phyloP scores from a whole-genome alignment of 129 eudicot genomes.

The Artemisia argyi region DNA sequence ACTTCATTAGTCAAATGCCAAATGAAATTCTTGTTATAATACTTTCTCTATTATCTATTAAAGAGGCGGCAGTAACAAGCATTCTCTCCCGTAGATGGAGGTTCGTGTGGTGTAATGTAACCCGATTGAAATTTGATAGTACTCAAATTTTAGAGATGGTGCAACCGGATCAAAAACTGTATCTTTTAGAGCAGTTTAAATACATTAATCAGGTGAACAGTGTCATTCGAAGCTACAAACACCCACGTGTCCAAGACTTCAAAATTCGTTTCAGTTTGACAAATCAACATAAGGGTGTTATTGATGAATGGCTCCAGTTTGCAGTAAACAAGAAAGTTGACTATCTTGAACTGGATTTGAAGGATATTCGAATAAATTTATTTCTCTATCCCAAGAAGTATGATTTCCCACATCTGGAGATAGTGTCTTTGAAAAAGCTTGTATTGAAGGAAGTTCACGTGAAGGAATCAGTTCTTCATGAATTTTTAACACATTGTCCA shows the following conservation, averaged over 20 bases:
- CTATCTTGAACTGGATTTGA: background rate
- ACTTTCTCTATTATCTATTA: no score
- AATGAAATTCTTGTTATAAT: no score
- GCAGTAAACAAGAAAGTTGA: background rate
- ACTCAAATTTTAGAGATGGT: constrained; percentile 3
- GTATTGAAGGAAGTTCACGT: constrained; percentile 35
- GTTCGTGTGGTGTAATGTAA: background rate
- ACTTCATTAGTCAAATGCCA: no score
- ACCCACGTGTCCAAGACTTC: background rate
- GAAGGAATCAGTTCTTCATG: background rate
- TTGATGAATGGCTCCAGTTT: background rate
- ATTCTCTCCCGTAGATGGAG: background rate
- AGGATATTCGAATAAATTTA: background rate
- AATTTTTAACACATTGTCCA: background rate
- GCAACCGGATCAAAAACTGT: no score
- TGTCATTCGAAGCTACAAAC: background rate
- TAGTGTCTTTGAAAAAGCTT: constrained; percentile 25
- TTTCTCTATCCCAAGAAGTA: background rate
- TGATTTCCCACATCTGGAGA: no score
- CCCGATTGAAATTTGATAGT: background rate
- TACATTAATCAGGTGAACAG: background rate
- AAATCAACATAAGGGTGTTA: background rate
- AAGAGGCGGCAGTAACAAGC: background rate
- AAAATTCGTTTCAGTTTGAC: background rate
- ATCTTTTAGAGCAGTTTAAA: background rate